These are phyloP conservation scores for Aphanomyces cochlioides DNA, from an alignment of 352 stramenopile genomes.

Conservation along the genomic window DNA sequence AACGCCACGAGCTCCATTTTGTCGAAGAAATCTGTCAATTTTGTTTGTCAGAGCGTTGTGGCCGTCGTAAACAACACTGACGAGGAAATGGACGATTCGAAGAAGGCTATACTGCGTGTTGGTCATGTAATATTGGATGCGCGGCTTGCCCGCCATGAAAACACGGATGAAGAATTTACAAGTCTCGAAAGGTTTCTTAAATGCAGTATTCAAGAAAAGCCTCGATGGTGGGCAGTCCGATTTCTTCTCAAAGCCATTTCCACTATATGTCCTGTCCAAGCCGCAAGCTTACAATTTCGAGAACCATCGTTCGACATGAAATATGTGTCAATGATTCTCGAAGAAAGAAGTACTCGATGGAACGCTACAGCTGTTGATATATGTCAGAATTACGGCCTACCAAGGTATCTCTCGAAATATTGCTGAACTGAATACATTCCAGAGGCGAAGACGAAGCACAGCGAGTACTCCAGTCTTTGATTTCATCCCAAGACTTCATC, in stretches of 20 bases:
- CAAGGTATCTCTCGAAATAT: slow-evolving; percentile 10
- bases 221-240: slow-evolving; percentile 21
- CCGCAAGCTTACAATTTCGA: too few species aligned
- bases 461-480: not conserved
- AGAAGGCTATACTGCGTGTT: slow-evolving; percentile 43
- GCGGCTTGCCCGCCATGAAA: not conserved
- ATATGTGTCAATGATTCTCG: not conserved
- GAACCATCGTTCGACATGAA: not conserved
- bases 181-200: not conserved
- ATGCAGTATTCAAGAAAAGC: not conserved
- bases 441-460: not conserved
- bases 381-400: slow-evolving; percentile 11
- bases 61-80: too few species aligned
- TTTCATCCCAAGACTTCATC: not conserved
- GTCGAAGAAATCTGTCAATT: not conserved
- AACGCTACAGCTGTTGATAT: slow-evolving; percentile 19
- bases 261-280: not conserved
- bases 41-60: too few species aligned
- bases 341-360: not conserved
- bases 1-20: not conserved
- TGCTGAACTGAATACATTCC: not conserved
- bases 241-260: slow-evolving; percentile 9
- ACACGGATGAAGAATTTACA: slow-evolving; percentile 1
- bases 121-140: slow-evolving; percentile 61
- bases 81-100: slow-evolving; percentile 18